Percentiles rank a stretch among this genome's conserved stretches.
Conservation (phyloP, 192 early-diverging fungal genomes). For the Chytriomyces confervae region DNA sequence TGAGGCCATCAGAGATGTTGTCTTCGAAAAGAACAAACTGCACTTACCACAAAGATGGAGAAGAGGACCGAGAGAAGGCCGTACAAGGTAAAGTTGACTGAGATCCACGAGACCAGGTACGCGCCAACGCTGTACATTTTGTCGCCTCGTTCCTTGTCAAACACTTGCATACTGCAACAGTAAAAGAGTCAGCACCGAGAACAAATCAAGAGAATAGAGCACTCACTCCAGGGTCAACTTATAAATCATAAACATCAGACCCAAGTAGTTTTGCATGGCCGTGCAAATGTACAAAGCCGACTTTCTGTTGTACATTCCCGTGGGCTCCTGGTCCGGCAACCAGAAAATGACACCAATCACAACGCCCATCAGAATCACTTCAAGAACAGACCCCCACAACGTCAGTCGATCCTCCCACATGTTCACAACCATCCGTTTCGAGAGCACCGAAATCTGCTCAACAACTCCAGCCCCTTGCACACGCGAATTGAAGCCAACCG, state of each 20-base stretch:
- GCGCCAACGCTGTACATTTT: constrained; percentile 56
- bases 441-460: constrained; percentile 44
- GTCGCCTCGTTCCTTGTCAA: constrained; percentile 56
- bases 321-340: constrained; percentile 41
- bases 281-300: constrained; percentile 40
- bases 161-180: constrained; percentile 47
- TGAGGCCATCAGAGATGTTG: no score
- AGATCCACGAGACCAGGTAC: constrained; percentile 48
- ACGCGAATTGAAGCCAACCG: background rate
- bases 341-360: constrained; percentile 52
- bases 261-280: constrained; percentile 50
- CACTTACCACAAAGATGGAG: constrained; percentile 35
- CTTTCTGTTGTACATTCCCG: constrained; percentile 46
- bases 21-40: no score
- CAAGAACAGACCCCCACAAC: constrained; percentile 51
- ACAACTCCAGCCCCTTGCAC: constrained; percentile 38
- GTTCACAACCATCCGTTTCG: constrained; percentile 39
- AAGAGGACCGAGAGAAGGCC: constrained; percentile 37
- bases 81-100: constrained; percentile 47
- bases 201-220: background rate
- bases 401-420: constrained; percentile 48
- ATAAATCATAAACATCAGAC: constrained; percentile 54
- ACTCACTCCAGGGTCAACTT: constrained; percentile 49
- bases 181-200: background rate
- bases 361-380: constrained; percentile 43